phyloP scores from a whole-genome alignment of 2,329 filamentous ascomycete species.

The Septoria linicola region DNA sequence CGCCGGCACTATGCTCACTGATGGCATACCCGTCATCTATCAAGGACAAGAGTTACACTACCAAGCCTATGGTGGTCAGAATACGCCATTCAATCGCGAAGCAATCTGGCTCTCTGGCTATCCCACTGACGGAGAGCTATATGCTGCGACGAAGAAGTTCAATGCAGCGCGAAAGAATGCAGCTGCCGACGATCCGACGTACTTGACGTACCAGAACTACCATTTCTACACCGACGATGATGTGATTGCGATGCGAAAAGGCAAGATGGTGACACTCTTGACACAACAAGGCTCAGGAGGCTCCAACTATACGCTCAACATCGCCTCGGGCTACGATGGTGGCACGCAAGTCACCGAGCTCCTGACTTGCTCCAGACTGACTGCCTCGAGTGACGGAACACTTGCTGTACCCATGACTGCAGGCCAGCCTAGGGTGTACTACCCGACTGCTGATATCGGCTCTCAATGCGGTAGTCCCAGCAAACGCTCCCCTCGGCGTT shows the following conservation, averaged over 20 bases:
- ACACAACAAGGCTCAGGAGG: slow-evolving; percentile 35
- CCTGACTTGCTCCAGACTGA: slow-evolving; percentile 37
- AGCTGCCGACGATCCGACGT: slow-evolving; percentile 41
- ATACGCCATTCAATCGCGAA: slow-evolving; percentile 44
- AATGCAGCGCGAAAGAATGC: slow-evolving; percentile 54
- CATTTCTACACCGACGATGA: slow-evolving; percentile 43
- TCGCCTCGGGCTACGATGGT: slow-evolving; percentile 33
- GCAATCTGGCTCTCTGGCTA: slow-evolving; percentile 46
- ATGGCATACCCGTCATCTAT: slow-evolving; percentile 65
- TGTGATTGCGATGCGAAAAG: slow-evolving; percentile 51
- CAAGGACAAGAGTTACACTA: slow-evolving; percentile 65
- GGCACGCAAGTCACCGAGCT: slow-evolving; percentile 42
- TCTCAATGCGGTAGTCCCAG: slow-evolving; percentile 2
- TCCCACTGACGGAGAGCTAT: slow-evolving; percentile 33
- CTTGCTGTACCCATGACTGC: slow-evolving; percentile 39
- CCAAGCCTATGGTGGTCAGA: slow-evolving; percentile 36
- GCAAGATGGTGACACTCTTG: slow-evolving; percentile 44
- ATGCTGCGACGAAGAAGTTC: slow-evolving; percentile 41
- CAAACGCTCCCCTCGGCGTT: slow-evolving; percentile 1
- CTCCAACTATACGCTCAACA: slow-evolving; percentile 28
- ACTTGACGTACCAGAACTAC: slow-evolving; percentile 43
- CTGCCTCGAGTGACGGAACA: slow-evolving; percentile 30
- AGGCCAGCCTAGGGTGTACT: slow-evolving; percentile 41
- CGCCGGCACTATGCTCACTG: slow-evolving; percentile 59
- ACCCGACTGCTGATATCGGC: slow-evolving; percentile 29